Conservation (phyloP, 2,329 filamentous ascomycete genomes). For the Metarhizium brunneum region DNA sequence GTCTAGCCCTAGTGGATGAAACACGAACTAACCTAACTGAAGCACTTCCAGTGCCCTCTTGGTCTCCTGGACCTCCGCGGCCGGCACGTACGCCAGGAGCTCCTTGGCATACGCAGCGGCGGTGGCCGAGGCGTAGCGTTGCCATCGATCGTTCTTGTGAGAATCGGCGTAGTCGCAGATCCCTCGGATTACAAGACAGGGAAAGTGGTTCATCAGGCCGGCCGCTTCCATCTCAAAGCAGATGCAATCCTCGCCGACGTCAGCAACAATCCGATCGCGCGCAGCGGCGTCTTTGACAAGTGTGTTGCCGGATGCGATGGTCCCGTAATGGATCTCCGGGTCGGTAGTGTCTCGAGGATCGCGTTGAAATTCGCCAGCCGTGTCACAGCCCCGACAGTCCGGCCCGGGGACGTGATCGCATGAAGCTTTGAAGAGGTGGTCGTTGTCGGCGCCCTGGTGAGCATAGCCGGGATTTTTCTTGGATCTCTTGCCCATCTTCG, state of each 20-base stretch:
- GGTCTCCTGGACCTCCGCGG: constrained; percentile 1
- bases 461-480: constrained; percentile 2
- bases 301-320: constrained; percentile 3
- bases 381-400: not conserved
- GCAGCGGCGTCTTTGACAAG: constrained; percentile 2
- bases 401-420: constrained; percentile 1
- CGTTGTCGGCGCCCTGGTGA: constrained; percentile 2
- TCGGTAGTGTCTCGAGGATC: not conserved
- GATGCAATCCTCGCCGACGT: not conserved
- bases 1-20: constrained; percentile 1
- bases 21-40: not conserved
- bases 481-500: constrained; percentile 5
- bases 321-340: constrained; percentile 8
- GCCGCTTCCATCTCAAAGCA: constrained; percentile 1
- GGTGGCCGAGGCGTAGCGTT: constrained; percentile 13
- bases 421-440: constrained; percentile 4
- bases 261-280: constrained; percentile 2
- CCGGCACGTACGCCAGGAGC: not conserved
- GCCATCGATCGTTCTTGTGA: constrained; percentile 17
- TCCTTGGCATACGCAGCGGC: constrained; percentile 14
- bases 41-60: constrained; percentile 2
- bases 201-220: not conserved
- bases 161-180: constrained; percentile 22
- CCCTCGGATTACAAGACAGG: constrained; percentile 1
- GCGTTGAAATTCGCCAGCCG: not conserved